These are phyloP conservation scores for Calonectria naviculata DNA, from an alignment of 2,329 filamentous ascomycete species.

Conservation along the genomic window DNA sequence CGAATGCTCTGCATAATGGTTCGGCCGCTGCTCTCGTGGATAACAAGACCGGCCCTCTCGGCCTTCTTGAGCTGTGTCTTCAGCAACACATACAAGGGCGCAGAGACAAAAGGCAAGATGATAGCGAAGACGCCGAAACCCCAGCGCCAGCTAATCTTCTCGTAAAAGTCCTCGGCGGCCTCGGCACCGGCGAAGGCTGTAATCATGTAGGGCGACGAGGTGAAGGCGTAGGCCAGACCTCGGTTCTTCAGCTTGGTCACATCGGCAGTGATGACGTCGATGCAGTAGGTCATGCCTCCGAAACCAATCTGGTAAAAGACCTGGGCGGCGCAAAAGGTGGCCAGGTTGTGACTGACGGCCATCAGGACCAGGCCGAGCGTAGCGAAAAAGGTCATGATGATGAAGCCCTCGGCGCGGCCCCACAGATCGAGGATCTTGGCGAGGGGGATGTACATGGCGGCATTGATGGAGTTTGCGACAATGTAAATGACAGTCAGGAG, in stretches of 20 bases:
- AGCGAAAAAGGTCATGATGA: slow-evolving; percentile 60
- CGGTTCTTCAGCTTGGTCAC: slow-evolving; percentile 58
- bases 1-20: slow-evolving; percentile 56
- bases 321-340: slow-evolving; percentile 63
- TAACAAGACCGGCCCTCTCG: slow-evolving; percentile 58
- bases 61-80: slow-evolving; percentile 67
- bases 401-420: slow-evolving; percentile 69
- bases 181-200: slow-evolving; percentile 51
- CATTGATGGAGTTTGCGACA: slow-evolving; percentile 63
- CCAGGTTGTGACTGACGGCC: slow-evolving; percentile 61
- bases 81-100: slow-evolving; percentile 68
- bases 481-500: slow-evolving; percentile 64
- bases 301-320: slow-evolving; percentile 73
- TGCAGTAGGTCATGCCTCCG: slow-evolving; percentile 69
- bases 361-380: slow-evolving; percentile 67
- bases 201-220: slow-evolving; percentile 57
- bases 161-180: slow-evolving; percentile 36
- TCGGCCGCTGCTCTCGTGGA: slow-evolving; percentile 52
- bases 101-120: slow-evolving; percentile 68
- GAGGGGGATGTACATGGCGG: slow-evolving; percentile 69
- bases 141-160: slow-evolving; percentile 34
- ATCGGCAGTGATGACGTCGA: slow-evolving; percentile 75
- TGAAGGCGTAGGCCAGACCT: slow-evolving; percentile 52
- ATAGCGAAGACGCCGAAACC: slow-evolving; percentile 73
- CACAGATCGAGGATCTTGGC: slow-evolving; percentile 71